Evolutionary conservation across 768 basidiomycete genomes (phyloP).

Genomic region (Panaeolus cyanescens): DNA sequence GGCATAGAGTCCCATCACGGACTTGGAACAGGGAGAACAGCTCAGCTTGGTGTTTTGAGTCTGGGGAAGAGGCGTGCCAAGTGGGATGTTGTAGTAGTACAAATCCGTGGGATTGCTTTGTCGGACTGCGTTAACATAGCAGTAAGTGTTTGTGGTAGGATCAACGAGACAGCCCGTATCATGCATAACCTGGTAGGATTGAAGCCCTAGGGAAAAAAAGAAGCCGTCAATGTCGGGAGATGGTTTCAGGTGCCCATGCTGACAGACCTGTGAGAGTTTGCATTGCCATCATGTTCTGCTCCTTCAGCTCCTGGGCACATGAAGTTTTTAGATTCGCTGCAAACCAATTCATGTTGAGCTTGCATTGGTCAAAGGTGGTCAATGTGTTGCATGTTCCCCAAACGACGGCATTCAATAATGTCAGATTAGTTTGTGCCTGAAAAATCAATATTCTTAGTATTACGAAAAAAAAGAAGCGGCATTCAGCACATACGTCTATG

Average conservation of each 20-base stretch:
- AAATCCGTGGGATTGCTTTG: slow-evolving; percentile 61
- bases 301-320: slow-evolving; percentile 59
- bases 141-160: slow-evolving; percentile 64
- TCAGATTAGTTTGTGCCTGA: slow-evolving; percentile 66
- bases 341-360: slow-evolving; percentile 70
- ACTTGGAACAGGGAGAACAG: slow-evolving; percentile 68
- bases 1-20: slow-evolving; percentile 57
- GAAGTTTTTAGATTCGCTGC: slow-evolving; percentile 44
- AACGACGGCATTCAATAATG: slow-evolving; percentile 63
- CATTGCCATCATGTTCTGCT: slow-evolving; percentile 51
- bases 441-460: not conserved
- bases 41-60: slow-evolving; percentile 39
- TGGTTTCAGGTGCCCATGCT: not conserved
- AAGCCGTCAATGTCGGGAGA: not conserved
- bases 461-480: slow-evolving; percentile 2
- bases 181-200: slow-evolving; percentile 64
- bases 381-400: slow-evolving; percentile 83
- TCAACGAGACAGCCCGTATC: slow-evolving; percentile 60
- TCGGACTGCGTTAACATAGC: slow-evolving; percentile 67
- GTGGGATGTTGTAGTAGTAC: slow-evolving; percentile 73
- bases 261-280: slow-evolving; percentile 57
- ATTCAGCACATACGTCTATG: slow-evolving; percentile 43
- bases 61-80: slow-evolving; percentile 56
- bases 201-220: slow-evolving; percentile 45
- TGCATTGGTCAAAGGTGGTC: slow-evolving; percentile 49